Evolutionary conservation across 1,284 basidiomycete genomes (phyloP).

Genomic region (Afroboletus lepidellus): DNA sequence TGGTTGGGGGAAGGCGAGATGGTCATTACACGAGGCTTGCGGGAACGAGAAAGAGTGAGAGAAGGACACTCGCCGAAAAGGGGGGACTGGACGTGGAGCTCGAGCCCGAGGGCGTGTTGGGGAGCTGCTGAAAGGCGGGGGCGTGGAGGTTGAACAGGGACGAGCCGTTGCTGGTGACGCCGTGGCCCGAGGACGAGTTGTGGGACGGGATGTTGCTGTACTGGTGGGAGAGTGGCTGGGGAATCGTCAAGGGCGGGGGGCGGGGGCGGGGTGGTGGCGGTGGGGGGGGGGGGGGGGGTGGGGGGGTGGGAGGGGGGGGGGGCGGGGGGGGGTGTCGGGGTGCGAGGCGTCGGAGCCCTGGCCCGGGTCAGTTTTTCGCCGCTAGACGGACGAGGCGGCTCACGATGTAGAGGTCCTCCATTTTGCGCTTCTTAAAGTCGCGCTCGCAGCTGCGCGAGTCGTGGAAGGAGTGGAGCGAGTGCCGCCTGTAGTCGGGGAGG

Average conservation of each 20-base stretch:
- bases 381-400: conserved; percentile 6
- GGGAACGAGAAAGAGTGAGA: conserved; percentile 23
- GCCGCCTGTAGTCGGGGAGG: conserved; percentile 44
- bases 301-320: conserved; percentile 50
- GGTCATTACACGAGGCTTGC: conserved; percentile 47
- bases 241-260: conserved; percentile 63
- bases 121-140: conserved; percentile 54
- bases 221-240: conserved; percentile 43
- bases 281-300: conserved; percentile 39
- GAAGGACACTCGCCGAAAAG: conserved; percentile 76
- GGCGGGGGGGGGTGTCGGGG: conserved; percentile 45
- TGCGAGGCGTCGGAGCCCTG: conserved; percentile 29
- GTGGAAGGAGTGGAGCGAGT: conserved; percentile 40
- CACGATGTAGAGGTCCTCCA: conserved; percentile 61
- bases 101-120: conserved; percentile 68
- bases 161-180: conserved; percentile 33
- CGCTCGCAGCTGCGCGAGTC: conserved; percentile 53
- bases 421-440: conserved; percentile 63
- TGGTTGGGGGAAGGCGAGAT: conserved; percentile 38
- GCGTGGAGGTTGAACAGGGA: conserved; percentile 51
- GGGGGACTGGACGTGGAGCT: conserved; percentile 72
- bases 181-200: conserved; percentile 37
- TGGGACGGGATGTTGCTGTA: conserved; percentile 29
- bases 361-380: neutral
- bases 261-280: too few relatives aligned